Conservation (phyloP, 2,329 filamentous ascomycete species). For the Xenoacremonium recifei region DNA sequence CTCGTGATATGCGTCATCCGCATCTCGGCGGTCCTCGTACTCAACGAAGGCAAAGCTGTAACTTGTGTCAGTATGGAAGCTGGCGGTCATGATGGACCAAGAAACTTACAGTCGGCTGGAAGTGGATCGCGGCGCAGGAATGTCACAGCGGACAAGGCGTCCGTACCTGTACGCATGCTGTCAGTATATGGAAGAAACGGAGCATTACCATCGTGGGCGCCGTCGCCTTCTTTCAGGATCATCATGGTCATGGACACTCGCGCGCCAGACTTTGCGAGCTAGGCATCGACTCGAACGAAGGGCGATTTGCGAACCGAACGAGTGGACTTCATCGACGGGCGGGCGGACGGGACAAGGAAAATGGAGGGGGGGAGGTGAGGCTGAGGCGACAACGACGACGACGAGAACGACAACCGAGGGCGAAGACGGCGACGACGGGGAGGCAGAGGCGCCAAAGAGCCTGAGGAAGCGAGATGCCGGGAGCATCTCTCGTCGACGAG, state of each 20-base stretch:
- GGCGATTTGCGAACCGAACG: constrained; percentile 26
- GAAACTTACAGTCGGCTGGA: constrained; percentile 87
- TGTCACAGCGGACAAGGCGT: constrained; percentile 96
- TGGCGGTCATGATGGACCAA: not conserved
- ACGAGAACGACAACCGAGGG: constrained; percentile 25
- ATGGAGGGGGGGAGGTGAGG: constrained; percentile 19
- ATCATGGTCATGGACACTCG: constrained; percentile 23
- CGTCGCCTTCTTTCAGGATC: constrained; percentile 25
- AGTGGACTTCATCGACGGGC: constrained; percentile 27
- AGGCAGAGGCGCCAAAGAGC: constrained; percentile 20
- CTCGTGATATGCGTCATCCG: constrained; percentile 98
- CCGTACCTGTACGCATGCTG: constrained; percentile 70
- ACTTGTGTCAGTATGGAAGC: constrained; percentile 9
- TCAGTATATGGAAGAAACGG: constrained; percentile 47
- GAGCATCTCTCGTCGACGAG: constrained; percentile 27
- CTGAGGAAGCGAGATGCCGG: constrained; percentile 21
- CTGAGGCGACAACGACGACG: constrained; percentile 25
- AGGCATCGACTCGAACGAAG: constrained; percentile 23
- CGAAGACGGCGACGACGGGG: constrained; percentile 27
- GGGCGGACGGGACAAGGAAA: constrained; percentile 17
- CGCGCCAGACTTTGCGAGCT: constrained; percentile 21
- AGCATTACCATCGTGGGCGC: constrained; percentile 17
- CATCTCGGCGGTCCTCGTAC: constrained; percentile 97
- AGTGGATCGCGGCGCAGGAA: constrained; percentile 90
- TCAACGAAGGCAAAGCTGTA: constrained; percentile 93